Conservation (phyloP, 2,329 filamentous ascomycete genomes). For the Diaporthe batatas region DNA sequence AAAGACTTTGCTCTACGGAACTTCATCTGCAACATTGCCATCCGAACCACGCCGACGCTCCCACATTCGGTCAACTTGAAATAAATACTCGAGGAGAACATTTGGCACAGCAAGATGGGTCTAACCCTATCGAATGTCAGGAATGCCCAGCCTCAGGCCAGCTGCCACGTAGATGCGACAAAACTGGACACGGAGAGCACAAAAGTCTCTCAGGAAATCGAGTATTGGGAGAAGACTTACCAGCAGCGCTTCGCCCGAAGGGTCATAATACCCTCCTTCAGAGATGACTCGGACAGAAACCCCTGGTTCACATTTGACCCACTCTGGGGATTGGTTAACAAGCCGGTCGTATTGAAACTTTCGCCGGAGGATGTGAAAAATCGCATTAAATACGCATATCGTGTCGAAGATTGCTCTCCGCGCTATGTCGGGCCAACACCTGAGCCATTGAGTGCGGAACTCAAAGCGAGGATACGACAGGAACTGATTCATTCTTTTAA, state of each 20-base stretch:
- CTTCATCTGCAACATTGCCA: slow-evolving; percentile 6
- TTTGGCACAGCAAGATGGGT: slow-evolving; percentile 24
- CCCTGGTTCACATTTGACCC: neutral
- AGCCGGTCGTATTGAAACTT: neutral
- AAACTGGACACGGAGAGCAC: neutral
- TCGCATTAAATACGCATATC: no score
- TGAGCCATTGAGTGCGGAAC: slow-evolving; percentile 21
- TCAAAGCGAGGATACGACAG: slow-evolving; percentile 16
- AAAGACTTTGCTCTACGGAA: neutral
- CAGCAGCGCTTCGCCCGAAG: neutral
- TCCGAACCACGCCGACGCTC: neutral
- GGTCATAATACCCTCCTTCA: slow-evolving; percentile 5
- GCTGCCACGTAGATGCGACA: neutral
- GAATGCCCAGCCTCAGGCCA: neutral
- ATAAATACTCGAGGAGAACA: neutral
- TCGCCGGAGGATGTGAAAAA: neutral
- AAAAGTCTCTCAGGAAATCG: neutral
- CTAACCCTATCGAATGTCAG: neutral
- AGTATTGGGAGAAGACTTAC: slow-evolving; percentile 4
- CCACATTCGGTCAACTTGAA: slow-evolving; percentile 8
- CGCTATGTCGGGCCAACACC: slow-evolving; percentile 8
- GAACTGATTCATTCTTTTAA: slow-evolving; percentile 1
- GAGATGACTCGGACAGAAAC: neutral
- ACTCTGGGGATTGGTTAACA: neutral
- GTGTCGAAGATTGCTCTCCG: neutral